phyloP scores from a whole-genome alignment of 2,329 filamentous ascomycete genomes.

The Phyllosticta citribraziliensis region DNA sequence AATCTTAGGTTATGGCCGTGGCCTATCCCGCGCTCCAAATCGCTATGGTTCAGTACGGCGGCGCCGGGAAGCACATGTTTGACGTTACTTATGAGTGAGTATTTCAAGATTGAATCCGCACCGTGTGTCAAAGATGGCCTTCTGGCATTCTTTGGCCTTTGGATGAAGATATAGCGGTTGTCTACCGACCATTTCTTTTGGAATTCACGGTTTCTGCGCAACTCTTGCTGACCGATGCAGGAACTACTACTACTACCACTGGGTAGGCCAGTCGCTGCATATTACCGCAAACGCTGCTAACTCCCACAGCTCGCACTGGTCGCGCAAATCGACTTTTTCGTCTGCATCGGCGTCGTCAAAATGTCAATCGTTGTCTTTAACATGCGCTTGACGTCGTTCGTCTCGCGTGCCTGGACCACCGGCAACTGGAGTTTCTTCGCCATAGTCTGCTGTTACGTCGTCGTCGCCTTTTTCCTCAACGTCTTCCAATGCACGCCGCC shows the following conservation, averaged over 20 bases:
- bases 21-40: conserved; percentile 21
- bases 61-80: conserved; percentile 21
- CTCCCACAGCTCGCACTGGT: conserved; percentile 14
- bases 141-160: too few relatives aligned
- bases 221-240: too few relatives aligned
- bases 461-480: conserved; percentile 22
- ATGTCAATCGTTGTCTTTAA: conserved; percentile 30
- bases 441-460: conserved; percentile 20
- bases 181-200: too few relatives aligned
- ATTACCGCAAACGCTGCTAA: too few relatives aligned
- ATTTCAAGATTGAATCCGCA: conserved; percentile 14
- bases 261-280: background rate
- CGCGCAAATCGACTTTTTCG: conserved; percentile 20
- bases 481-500: conserved; percentile 22
- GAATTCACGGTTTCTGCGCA: too few relatives aligned
- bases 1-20: conserved; percentile 15
- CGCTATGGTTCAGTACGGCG: conserved; percentile 17
- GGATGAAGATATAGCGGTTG: too few relatives aligned
- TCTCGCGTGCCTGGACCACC: conserved; percentile 20
- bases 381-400: conserved; percentile 25
- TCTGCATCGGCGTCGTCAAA: conserved; percentile 27
- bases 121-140: too few relatives aligned
- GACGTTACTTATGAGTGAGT: conserved; percentile 21
- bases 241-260: conserved; percentile 17
- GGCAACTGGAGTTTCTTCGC: conserved; percentile 24